A percentile compares a stretch with the other conserved stretches of the same genome.
These are phyloP conservation scores for Mortierella sp. DNA, from an alignment of 371 early-diverging fungal species.

Conservation along the genomic window DNA sequence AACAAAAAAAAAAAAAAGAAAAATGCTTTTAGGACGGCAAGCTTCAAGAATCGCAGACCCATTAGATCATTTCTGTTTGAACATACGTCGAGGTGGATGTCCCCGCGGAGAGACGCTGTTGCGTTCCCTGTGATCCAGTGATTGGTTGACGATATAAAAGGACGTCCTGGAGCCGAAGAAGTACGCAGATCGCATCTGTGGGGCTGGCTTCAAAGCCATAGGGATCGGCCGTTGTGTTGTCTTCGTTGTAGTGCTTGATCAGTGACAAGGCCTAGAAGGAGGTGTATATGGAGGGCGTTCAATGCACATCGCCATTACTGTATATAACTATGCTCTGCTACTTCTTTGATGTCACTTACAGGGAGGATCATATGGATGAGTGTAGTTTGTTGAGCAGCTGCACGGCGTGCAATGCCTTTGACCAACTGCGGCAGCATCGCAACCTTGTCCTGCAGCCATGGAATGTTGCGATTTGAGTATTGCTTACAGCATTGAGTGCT, in stretches of 20 bases:
- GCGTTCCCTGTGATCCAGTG: not conserved
- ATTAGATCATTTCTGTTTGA: not conserved
- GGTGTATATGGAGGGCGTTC: not conserved
- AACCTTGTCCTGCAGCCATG: conserved; percentile 26
- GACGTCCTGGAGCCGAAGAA: conserved; percentile 72
- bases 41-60: too few relatives aligned
- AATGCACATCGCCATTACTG: too few relatives aligned
- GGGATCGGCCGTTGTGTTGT: conserved; percentile 61
- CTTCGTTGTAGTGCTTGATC: conserved; percentile 63
- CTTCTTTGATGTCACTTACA: conserved; percentile 49
- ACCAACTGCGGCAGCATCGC: conserved; percentile 67
- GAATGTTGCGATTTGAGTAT: too few relatives aligned
- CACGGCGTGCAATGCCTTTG: conserved; percentile 65
- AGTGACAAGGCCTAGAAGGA: conserved; percentile 60
- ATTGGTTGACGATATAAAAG: conserved; percentile 70
- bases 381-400: conserved; percentile 66
- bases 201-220: conserved; percentile 67
- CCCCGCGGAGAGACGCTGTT: not conserved
- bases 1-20: too few relatives aligned
- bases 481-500: too few relatives aligned
- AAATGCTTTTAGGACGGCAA: too few relatives aligned
- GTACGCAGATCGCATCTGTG: conserved; percentile 64
- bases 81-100: conserved; percentile 18
- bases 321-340: too few relatives aligned
- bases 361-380: conserved; percentile 74